Conservation (phyloP, 352 stramenopile genomes). For the Globisporangium mamillatum region DNA sequence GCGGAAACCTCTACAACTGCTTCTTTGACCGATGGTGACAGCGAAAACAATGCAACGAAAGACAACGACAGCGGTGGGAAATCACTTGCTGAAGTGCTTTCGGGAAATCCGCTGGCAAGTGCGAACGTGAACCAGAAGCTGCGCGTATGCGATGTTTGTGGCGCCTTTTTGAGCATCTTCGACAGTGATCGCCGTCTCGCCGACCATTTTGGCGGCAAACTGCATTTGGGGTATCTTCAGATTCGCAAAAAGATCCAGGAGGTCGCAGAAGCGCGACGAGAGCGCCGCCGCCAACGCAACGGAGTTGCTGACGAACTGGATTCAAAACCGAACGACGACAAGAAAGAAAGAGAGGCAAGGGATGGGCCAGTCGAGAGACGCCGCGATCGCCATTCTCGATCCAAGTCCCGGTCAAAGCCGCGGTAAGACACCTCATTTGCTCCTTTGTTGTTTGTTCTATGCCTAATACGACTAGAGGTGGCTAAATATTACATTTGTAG, state of each 20-base stretch:
- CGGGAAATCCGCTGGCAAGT: constrained; percentile 21
- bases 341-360: constrained; percentile 12
- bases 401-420: constrained; percentile 23
- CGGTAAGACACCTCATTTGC: constrained; percentile 8
- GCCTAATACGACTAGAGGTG: not conserved
- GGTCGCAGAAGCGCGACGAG: constrained; percentile 41
- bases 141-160: constrained; percentile 90
- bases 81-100: constrained; percentile 6
- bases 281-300: constrained; percentile 21
- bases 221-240: constrained; percentile 89
- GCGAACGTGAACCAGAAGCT: constrained; percentile 81
- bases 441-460: not conserved
- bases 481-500: not conserved
- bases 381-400: constrained; percentile 20
- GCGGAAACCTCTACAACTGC: not conserved
- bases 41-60: constrained; percentile 3
- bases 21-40: constrained; percentile 1
- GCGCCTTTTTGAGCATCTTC: constrained; percentile 90
- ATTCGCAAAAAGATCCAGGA: constrained; percentile 85
- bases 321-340: constrained; percentile 1
- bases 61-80: constrained; percentile 19
- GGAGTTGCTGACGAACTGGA: constrained; percentile 5
- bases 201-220: constrained; percentile 90
- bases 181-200: constrained; percentile 87
- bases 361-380: not conserved